Evolutionary conservation across 768 basidiomycete genomes (phyloP), one percentile per base, ranked within the genome.

Genomic region (Lactarius indigo): DNA sequence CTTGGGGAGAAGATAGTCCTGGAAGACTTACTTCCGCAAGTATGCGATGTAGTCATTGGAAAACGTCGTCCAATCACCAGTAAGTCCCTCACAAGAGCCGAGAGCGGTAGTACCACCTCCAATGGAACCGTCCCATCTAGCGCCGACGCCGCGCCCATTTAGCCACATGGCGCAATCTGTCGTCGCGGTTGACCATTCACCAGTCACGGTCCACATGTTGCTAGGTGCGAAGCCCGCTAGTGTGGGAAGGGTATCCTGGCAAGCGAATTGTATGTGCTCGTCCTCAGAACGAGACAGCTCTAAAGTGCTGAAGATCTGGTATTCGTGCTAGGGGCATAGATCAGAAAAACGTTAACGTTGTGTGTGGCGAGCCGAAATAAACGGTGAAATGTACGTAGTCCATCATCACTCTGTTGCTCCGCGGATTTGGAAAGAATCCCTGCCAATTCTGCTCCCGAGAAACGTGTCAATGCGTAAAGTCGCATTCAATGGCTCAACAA

Each of bases 141-240:
- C 78, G 15, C 91, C 91, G 42, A 83, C 79, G 26, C 86, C 87
- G 50, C 90, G 81, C 0, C 92, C 92, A 73, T 93, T 94, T 9
- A 94, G 79, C 88, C 89, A 93, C 71, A 76, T 76, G 0, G 91
- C 87, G 71, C 91, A 94, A 74, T 91, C 90, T 0, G 89, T 91
- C 10, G 81, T 76, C 0, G 89, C 86, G 26, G 82, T 85, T 18
- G 89, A 89, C 87, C 90, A 94, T 79, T 94, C 92, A 28, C 92
- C 91, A 15, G 88, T 80, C 35, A 92, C 79, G 2, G 89, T 91
- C 87, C 87, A 91, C 37, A 92, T 78, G 68, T 88, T 87, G 12
- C 78, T 75, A 6, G 78, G 65, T 7, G 85, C 80, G 72, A 79
- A 90, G 3, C 75, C 66, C 3, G 79, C 75, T 23, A 89, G 79